A percentile compares a stretch with the other conserved stretches of the same genome.
phyloP scores from a whole-genome alignment of 1,284 basidiomycete genomes.

The Paramarasmius palmivorus region DNA sequence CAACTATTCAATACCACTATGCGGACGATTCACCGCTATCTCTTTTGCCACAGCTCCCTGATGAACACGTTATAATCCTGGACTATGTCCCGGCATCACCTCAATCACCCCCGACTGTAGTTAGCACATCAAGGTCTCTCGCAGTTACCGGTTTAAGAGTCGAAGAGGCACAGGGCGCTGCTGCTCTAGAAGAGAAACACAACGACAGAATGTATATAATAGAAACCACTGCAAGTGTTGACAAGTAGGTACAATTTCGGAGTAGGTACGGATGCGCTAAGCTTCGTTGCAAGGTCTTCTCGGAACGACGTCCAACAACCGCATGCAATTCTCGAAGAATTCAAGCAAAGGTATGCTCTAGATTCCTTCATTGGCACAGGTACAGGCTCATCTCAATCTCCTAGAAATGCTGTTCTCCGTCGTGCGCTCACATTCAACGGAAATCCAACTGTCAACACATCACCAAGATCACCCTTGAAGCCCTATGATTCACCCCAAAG shows the following conservation, averaged over 20 bases:
- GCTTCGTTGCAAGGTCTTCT: slow-evolving; percentile 18
- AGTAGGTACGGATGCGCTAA: no score
- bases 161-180: slow-evolving; percentile 71
- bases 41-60: slow-evolving; percentile 55
- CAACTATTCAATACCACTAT: slow-evolving; percentile 78
- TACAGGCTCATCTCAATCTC: slow-evolving; percentile 3
- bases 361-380: slow-evolving; percentile 7
- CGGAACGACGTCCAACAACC: slow-evolving; percentile 48
- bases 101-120: slow-evolving; percentile 42
- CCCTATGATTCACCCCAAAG: not conserved
- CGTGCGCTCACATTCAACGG: slow-evolving; percentile 54
- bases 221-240: slow-evolving; percentile 53
- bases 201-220: slow-evolving; percentile 76
- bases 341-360: slow-evolving; percentile 59
- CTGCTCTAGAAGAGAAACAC: slow-evolving; percentile 46
- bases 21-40: slow-evolving; percentile 69
- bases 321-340: slow-evolving; percentile 51
- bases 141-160: slow-evolving; percentile 62
- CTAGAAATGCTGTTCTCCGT: slow-evolving; percentile 59
- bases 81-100: slow-evolving; percentile 51
- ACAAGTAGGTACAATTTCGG: slow-evolving; percentile 41
- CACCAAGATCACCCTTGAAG: slow-evolving; percentile 11
- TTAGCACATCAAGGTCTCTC: slow-evolving; percentile 63
- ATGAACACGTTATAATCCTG: slow-evolving; percentile 71
- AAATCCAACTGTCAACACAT: slow-evolving; percentile 5